A percentile compares a stretch with the other conserved stretches of the same genome.
Conservation (phyloP, 2,329 filamentous ascomycete genomes). For the Trichoderma harzianum region DNA sequence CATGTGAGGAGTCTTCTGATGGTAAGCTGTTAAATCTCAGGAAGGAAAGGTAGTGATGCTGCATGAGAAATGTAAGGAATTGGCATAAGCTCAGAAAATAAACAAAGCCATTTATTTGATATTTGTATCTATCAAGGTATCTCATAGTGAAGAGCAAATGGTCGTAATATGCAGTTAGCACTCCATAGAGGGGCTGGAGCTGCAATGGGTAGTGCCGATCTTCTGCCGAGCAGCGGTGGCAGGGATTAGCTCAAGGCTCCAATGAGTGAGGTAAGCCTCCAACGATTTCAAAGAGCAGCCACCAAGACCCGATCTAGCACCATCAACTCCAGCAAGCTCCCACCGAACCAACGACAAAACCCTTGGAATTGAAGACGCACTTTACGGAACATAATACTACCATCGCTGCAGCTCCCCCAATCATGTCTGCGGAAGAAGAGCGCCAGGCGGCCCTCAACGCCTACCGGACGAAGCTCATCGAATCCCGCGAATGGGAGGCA, state of each 20-base stretch:
- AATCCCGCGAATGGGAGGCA: conserved; percentile 97
- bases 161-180: neutral
- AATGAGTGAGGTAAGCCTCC: conserved; percentile 40
- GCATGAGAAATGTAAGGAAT: neutral
- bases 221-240: conserved; percentile 30
- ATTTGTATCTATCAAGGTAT: neutral
- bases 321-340: conserved; percentile 14
- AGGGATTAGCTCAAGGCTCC: conserved; percentile 35
- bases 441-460: conserved; percentile 69
- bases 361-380: neutral
- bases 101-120: neutral
- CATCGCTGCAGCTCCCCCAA: conserved; percentile 17
- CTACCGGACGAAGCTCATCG: conserved; percentile 79
- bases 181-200: neutral
- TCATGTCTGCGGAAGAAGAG: conserved; percentile 55
- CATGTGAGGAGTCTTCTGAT: neutral
- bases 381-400: neutral
- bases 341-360: neutral
- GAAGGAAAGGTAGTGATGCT: neutral
- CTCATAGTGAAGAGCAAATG: neutral
- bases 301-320: conserved; percentile 19
- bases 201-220: conserved; percentile 26
- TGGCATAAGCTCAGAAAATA: neutral
- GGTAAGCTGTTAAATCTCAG: neutral
- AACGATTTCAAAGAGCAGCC: conserved; percentile 25